Evolutionary conservation across 495 filamentous ascomycete species (phyloP).

Genomic region (Umbilicaria muhlenbergii): DNA sequence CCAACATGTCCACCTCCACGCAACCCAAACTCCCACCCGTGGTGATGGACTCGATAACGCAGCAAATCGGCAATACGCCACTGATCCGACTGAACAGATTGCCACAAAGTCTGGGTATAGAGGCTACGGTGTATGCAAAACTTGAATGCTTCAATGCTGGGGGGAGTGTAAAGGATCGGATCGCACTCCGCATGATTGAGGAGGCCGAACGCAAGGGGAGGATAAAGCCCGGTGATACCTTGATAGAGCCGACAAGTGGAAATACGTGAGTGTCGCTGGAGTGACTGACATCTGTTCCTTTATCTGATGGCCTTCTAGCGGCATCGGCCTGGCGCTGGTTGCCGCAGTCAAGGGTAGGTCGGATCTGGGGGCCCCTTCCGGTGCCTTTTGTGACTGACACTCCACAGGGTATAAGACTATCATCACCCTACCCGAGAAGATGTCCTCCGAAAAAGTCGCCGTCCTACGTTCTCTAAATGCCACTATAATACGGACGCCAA

Average conservation of each 20-base stretch:
- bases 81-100: constrained; percentile 84
- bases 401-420: constrained; percentile 72
- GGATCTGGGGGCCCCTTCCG: not conserved
- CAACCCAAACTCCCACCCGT: constrained; percentile 36
- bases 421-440: constrained; percentile 98
- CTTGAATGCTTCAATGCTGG: constrained; percentile 95
- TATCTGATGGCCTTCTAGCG: constrained; percentile 27
- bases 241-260: constrained; percentile 95
- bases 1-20: constrained; percentile 32
- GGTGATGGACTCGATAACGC: constrained; percentile 40
- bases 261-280: constrained; percentile 53
- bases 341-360: constrained; percentile 70
- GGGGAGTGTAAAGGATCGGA: constrained; percentile 94
- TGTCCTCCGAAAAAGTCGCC: constrained; percentile 94
- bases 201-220: constrained; percentile 79
- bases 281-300: constrained; percentile 6
- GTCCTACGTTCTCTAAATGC: constrained; percentile 86
- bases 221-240: constrained; percentile 90
- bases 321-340: constrained; percentile 88
- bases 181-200: constrained; percentile 95
- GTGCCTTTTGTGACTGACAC: not conserved
- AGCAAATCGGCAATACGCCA: constrained; percentile 87
- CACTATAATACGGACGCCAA: constrained; percentile 94
- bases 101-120: constrained; percentile 76
- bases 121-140: constrained; percentile 86